Percentiles rank a stretch among this genome's conserved stretches.
phyloP scores from a whole-genome alignment of 2,329 filamentous ascomycete species.

The Epichloe coenophiala region DNA sequence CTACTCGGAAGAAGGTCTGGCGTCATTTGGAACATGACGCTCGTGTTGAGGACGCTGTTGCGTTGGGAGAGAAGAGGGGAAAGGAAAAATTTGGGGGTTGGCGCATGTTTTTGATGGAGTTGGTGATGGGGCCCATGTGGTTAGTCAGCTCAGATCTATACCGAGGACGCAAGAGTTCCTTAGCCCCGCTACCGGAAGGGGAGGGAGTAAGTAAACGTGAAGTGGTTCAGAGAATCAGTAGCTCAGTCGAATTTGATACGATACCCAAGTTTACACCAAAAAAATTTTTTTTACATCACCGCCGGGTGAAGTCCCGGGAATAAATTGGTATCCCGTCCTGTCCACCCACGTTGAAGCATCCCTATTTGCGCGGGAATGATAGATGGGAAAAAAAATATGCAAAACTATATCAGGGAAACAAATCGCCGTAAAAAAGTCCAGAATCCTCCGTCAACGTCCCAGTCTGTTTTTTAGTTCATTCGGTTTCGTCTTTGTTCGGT shows the following conservation, averaged over 20 bases:
- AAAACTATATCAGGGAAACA: not conserved
- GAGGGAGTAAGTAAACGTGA: too few species aligned
- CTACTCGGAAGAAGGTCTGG: slow-evolving; percentile 12
- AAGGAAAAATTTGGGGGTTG: slow-evolving; percentile 2
- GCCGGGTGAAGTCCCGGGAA: too few species aligned
- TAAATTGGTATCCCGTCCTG: too few species aligned
- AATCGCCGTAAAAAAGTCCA: not conserved
- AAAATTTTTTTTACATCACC: not conserved
- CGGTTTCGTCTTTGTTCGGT: not conserved
- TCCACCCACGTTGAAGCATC: slow-evolving; percentile 7
- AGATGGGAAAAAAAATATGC: slow-evolving; percentile 1
- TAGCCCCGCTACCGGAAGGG: too few species aligned
- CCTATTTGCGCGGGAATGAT: slow-evolving; percentile 5
- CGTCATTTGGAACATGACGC: slow-evolving; percentile 4
- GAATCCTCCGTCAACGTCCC: not conserved
- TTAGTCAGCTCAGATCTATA: not conserved
- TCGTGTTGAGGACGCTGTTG: slow-evolving; percentile 18
- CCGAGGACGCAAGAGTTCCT: too few species aligned
- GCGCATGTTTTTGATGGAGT: not conserved
- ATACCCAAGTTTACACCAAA: too few species aligned
- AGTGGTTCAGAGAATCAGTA: too few species aligned
- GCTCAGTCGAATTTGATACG: too few species aligned
- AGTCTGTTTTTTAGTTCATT: not conserved
- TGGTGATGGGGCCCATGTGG: not conserved
- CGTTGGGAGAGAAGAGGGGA: slow-evolving; percentile 4